Conservation (phyloP, 495 filamentous ascomycete species). For the Penicillium ochrochloron region DNA sequence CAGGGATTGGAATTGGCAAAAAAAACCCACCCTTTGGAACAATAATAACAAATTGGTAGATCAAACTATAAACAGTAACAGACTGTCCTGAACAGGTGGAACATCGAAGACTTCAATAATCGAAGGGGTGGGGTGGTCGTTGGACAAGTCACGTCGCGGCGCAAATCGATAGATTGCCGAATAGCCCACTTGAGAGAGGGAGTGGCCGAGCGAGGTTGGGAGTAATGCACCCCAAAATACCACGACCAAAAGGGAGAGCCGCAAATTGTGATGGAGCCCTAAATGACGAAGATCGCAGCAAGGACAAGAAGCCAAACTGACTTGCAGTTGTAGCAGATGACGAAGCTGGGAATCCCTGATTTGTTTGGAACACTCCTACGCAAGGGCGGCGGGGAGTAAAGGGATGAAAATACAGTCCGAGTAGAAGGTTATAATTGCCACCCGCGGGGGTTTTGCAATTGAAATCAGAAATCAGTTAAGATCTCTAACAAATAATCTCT, state of each 20-base stretch:
- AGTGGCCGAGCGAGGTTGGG: slow-evolving; percentile 26
- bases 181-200: slow-evolving; percentile 7
- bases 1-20: slow-evolving; percentile 12
- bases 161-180: slow-evolving; percentile 17
- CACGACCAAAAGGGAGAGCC: slow-evolving; percentile 9
- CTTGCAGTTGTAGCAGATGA: slow-evolving; percentile 24
- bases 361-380: slow-evolving; percentile 27
- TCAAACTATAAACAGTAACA: slow-evolving; percentile 39
- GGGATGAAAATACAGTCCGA: slow-evolving; percentile 25
- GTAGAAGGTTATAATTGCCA: slow-evolving; percentile 34
- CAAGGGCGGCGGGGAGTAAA: slow-evolving; percentile 38
- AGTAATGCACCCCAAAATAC: not conserved
- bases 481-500: not conserved
- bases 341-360: slow-evolving; percentile 22
- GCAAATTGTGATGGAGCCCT: slow-evolving; percentile 21
- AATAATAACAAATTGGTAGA: slow-evolving; percentile 18
- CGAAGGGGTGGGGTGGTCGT: not conserved
- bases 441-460: slow-evolving; percentile 36
- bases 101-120: slow-evolving; percentile 24
- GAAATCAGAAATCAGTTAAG: slow-evolving; percentile 6
- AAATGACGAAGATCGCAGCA: slow-evolving; percentile 36
- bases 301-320: slow-evolving; percentile 34
- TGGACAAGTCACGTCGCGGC: slow-evolving; percentile 26
- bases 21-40: slow-evolving; percentile 21
- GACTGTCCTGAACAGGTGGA: slow-evolving; percentile 24